Conservation (phyloP, 2,329 filamentous ascomycete genomes). For the Neofusicoccum parvum region DNA sequence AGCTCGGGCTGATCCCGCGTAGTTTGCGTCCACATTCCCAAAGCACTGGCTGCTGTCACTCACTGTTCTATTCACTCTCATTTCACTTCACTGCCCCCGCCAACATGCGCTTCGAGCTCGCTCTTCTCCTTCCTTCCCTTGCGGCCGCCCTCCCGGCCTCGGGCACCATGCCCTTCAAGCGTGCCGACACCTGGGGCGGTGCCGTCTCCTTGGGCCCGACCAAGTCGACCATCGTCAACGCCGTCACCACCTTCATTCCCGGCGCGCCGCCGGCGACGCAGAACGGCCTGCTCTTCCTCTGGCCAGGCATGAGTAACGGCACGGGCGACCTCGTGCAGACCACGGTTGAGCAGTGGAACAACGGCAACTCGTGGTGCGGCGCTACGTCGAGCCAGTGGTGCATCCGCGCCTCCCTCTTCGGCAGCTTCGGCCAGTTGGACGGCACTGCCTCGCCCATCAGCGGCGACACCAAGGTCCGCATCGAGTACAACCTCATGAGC, state of each 20-base stretch:
- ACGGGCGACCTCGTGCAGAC: slow-evolving; percentile 48
- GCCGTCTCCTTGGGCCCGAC: slow-evolving; percentile 41
- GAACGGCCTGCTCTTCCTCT: slow-evolving; percentile 45
- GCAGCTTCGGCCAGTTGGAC: slow-evolving; percentile 45
- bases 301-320: slow-evolving; percentile 50
- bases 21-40: neutral
- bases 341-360: slow-evolving; percentile 45
- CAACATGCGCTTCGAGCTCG: neutral
- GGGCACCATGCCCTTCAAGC: slow-evolving; percentile 1
- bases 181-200: slow-evolving; percentile 41
- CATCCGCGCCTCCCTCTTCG: slow-evolving; percentile 44
- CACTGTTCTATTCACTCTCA: neutral
- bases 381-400: slow-evolving; percentile 45
- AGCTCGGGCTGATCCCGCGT: neutral
- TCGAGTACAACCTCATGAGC: slow-evolving; percentile 30
- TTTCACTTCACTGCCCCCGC: neutral
- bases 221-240: slow-evolving; percentile 43
- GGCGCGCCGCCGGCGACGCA: slow-evolving; percentile 42
- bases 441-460: slow-evolving; percentile 26
- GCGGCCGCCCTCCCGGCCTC: slow-evolving; percentile 3
- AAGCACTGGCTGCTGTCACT: slow-evolving; percentile 3
- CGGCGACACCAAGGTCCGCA: slow-evolving; percentile 36
- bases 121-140: slow-evolving; percentile 4
- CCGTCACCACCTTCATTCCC: slow-evolving; percentile 46
- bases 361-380: slow-evolving; percentile 45